Evolutionary conservation across 768 basidiomycete species (phyloP).

Genomic region (Lactarius hengduanensis): DNA sequence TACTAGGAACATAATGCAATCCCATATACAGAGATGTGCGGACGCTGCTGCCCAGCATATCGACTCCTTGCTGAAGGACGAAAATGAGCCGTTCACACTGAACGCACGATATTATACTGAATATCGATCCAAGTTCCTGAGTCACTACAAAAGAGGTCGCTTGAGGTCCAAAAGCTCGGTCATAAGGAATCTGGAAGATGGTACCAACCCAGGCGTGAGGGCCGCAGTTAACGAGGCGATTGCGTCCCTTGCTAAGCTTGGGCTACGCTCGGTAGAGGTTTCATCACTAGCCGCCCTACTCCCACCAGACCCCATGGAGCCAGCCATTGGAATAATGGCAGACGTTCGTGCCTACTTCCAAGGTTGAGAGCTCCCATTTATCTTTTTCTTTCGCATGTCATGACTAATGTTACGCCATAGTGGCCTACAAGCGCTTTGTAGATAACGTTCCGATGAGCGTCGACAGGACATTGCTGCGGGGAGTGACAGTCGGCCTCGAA

Average conservation of each 20-base stretch:
- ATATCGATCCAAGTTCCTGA: constrained; percentile 17
- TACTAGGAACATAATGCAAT: constrained; percentile 19
- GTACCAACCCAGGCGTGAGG: background rate
- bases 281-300: constrained; percentile 51
- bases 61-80: constrained; percentile 9
- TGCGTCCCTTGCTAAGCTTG: constrained; percentile 38
- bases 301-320: constrained; percentile 47
- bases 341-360: constrained; percentile 74
- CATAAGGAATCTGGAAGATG: constrained; percentile 2
- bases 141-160: constrained; percentile 39
- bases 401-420: constrained; percentile 34
- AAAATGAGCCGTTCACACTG: constrained; percentile 11
- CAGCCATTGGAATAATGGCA: constrained; percentile 67
- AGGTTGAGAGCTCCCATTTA: constrained; percentile 43
- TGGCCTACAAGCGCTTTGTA: constrained; percentile 47
- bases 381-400: constrained; percentile 14
- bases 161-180: constrained; percentile 13
- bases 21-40: constrained; percentile 14
- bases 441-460: constrained; percentile 53
- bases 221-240: constrained; percentile 2
- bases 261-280: constrained; percentile 40
- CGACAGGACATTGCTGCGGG: constrained; percentile 53
- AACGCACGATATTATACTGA: constrained; percentile 10
- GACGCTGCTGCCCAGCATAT: constrained; percentile 11
- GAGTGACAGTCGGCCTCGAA: constrained; percentile 43